A percentile compares a stretch with the other conserved stretches of the same genome.
Evolutionary conservation across 768 basidiomycete species (phyloP).

Genomic region (Lactarius psammicola): DNA sequence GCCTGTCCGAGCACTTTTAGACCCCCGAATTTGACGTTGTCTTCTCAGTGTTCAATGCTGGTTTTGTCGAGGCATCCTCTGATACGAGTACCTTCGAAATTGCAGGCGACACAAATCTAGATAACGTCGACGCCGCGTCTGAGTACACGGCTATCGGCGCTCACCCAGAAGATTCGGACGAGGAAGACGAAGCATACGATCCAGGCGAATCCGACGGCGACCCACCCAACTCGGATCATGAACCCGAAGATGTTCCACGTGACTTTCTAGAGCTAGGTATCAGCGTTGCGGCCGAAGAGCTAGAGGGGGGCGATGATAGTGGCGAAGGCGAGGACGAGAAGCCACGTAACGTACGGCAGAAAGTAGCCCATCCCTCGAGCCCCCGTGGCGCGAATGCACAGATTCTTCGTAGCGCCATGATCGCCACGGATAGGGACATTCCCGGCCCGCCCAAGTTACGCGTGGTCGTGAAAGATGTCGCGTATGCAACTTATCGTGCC

Average conservation of each 20-base stretch:
- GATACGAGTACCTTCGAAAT: constrained; percentile 35
- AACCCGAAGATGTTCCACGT: constrained; percentile 20
- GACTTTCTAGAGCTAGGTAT: constrained; percentile 2
- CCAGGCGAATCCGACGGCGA: constrained; percentile 25
- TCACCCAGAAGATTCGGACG: constrained; percentile 51
- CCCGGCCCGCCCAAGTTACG: constrained; percentile 49
- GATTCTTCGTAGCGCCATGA: neutral
- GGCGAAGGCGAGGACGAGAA: constrained; percentile 19
- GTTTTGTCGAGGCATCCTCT: constrained; percentile 58
- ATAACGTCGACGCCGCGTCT: constrained; percentile 42
- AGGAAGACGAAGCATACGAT: constrained; percentile 45
- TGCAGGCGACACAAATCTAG: constrained; percentile 19
- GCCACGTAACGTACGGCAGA: constrained; percentile 36
- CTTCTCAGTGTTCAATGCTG: constrained; percentile 65
- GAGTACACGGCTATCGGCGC: constrained; percentile 44
- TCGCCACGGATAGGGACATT: constrained; percentile 1
- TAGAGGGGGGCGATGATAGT: neutral
- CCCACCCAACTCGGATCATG: constrained; percentile 21
- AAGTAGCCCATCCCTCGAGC: constrained; percentile 42
- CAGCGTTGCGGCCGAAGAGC: constrained; percentile 4
- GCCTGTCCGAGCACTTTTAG: neutral
- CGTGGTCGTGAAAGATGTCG: constrained; percentile 55
- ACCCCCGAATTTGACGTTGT: constrained; percentile 3
- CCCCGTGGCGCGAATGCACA: constrained; percentile 35
- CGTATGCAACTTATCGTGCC: constrained; percentile 62